phyloP scores from a whole-genome alignment of 2,329 filamentous ascomycete genomes.

The Onygenales sp. region DNA sequence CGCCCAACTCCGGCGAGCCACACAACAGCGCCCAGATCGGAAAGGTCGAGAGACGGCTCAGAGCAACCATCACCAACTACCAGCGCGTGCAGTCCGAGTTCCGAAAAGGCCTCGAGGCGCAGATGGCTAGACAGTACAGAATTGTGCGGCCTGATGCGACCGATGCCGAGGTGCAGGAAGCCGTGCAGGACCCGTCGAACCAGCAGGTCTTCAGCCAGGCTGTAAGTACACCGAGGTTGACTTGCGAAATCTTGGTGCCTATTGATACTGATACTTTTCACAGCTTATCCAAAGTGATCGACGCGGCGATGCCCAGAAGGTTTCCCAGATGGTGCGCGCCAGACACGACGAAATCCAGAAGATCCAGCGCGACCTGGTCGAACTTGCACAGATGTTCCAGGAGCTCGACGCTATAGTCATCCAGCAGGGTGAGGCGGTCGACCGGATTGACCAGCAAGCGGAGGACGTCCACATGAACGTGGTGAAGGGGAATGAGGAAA shows the following conservation, averaged over 20 bases:
- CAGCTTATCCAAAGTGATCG: constrained; percentile 70
- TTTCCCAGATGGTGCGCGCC: constrained; percentile 68
- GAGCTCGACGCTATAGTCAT: constrained; percentile 79
- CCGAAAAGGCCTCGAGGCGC: constrained; percentile 68
- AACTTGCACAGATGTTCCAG: constrained; percentile 79
- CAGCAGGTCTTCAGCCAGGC: constrained; percentile 83
- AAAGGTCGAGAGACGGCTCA: constrained; percentile 68
- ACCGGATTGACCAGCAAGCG: constrained; percentile 75
- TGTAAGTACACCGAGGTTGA: constrained; percentile 25
- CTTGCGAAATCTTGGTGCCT: background rate
- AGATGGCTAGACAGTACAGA: constrained; percentile 80
- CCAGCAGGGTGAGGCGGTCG: constrained; percentile 73
- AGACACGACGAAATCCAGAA: constrained; percentile 82
- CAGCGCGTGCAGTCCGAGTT: constrained; percentile 72
- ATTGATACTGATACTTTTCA: background rate
- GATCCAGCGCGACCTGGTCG: constrained; percentile 83
- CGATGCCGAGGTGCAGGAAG: constrained; percentile 67
- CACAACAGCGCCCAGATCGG: constrained; percentile 74
- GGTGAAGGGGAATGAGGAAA: constrained; percentile 73
- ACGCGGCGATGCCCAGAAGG: constrained; percentile 69
- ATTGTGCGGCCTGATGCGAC: constrained; percentile 78
- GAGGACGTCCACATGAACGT: constrained; percentile 80
- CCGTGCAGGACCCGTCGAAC: constrained; percentile 59
- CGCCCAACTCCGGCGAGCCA: constrained; percentile 61
- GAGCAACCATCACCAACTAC: constrained; percentile 71